Evolutionary conservation across 148 eudicot species (phyloP), one percentile per base, ranked within the genome.

Genomic region (Nepenthes mirabilis): DNA sequence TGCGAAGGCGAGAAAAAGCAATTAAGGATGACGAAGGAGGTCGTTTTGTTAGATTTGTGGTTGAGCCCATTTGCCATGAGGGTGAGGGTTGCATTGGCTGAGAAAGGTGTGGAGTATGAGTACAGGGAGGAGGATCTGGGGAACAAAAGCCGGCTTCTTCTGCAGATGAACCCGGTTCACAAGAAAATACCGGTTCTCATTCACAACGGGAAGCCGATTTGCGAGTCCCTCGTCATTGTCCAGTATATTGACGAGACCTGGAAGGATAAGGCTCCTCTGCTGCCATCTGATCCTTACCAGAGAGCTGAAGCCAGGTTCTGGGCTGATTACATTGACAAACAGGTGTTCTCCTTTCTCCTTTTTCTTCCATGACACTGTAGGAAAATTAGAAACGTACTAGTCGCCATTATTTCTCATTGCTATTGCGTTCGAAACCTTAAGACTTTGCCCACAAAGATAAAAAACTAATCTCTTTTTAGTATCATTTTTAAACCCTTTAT

Each of bases 231-330:
- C 9, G 55, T 73, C 11, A 67, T 72, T 0, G 66, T 86, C 1
- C 69, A 82, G 55, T 86, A 83, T 57, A 78, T 86, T 37, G 91
- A 82, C 36, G 80, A 85, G 56, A 75, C 76, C 9, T 86, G 93
- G 86, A 59, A 63, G 1, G 60, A 70, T 7, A 68, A 57, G 33
- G 5, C 68, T 36, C 68, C 66, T 3, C 63, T 82, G 40, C 48
- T 85, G 63, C 85, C 80, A 1, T 56, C 67, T n/a, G 75, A 85
- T 47, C 82, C 85, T 51, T 73, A 73, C 11, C 51, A 60, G 36
- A 61, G 71, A 47, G 76, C 87, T 33, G 72, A 62, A 34, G 85
- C 85, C 11, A 74, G 91, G 43, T 82, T 82, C 45, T 85, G 83
- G 91, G 79, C 72, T 48, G 77, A 85, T 55, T 82, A 52, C 60